Base-by-base conservation (phyloP, 371 early-diverging fungal species). In the Mortierella sp. region DNA sequence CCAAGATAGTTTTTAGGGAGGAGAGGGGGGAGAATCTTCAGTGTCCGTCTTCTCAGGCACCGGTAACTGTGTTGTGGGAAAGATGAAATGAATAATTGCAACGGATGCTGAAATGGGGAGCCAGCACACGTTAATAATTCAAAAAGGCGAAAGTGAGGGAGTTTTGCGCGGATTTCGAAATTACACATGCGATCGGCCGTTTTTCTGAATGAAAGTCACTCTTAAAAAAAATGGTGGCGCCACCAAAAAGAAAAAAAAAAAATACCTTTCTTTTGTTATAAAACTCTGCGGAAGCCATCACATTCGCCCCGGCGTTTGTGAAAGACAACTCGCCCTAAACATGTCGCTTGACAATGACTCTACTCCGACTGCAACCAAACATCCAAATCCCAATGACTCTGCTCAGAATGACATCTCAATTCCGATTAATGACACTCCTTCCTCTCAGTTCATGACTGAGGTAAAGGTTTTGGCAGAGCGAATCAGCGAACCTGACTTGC, bases 211-310 rank as follows among this genome's bases (percentile, higher is more conserved):
- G 28, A 32, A 55, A 55, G 55, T 55, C 55, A 55, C 55, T n/a
- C 28, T n/a, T n/a, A n/a, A n/a, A 7, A 24, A 58, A 72, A 67
- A 67, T 72, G 73, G 73, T 72, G 73, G 73, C 73, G 67, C 48
- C n/a, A 47, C 57, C 53, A 22, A 47, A 19, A 3, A 33, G 3
- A 3, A 3, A 43, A 43, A 43, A 3, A 43, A 43, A 43, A 43
- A 45, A 11, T 45, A 45, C 45, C 45, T 50, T 50, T 4, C n/a
- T 16, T 50, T 16, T n/a, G 16, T 50, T 50, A 21, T 50, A 50
- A 50, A 50, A 13, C 16, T 50, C n/a, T 50, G 50, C 50, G n/a
- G 50, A 7, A 16, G 50, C 22, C 55, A 55, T 32, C 15, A 19
- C 55, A 8, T 55, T 28, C 55, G 22, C 28, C 28, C 55, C 22